A percentile compares a stretch with the other conserved stretches of the same genome.
These are phyloP conservation scores for Aspergillus bertholletiae DNA, from an alignment of 495 filamentous ascomycete genomes.

Conservation along the genomic window DNA sequence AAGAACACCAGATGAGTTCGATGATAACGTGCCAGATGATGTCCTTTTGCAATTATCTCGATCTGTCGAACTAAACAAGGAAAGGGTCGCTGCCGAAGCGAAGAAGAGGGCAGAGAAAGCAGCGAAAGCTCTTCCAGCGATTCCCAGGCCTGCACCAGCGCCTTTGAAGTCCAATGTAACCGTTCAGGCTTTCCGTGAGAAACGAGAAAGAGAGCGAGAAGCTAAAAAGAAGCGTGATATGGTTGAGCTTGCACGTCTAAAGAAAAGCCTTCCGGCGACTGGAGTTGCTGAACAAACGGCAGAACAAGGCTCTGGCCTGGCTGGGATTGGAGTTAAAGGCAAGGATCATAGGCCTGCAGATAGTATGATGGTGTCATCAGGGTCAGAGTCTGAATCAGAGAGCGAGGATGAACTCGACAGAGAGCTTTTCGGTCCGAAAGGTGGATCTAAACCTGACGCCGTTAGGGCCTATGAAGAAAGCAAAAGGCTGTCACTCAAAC, in stretches of 20 bases:
- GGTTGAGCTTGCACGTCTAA: conserved; percentile 61
- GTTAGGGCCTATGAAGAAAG: conserved; percentile 53
- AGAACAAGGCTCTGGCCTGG: conserved; percentile 75
- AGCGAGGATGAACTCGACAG: conserved; percentile 64
- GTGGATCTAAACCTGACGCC: conserved; percentile 40
- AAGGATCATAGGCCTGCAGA: conserved; percentile 75
- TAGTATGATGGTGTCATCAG: conserved; percentile 81
- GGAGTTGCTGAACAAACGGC: conserved; percentile 55
- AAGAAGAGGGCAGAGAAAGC: conserved; percentile 32
- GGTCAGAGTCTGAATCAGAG: conserved; percentile 71
- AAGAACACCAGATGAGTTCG: conserved; percentile 41
- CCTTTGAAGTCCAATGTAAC: conserved; percentile 35
- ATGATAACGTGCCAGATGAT: conserved; percentile 39
- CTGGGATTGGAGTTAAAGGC: conserved; percentile 70
- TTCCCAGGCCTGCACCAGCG: conserved; percentile 28
- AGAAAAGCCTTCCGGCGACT: conserved; percentile 48
- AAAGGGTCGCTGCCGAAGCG: conserved; percentile 33
- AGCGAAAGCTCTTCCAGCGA: conserved; percentile 33
- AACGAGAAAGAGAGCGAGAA: conserved; percentile 66
- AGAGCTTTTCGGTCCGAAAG: conserved; percentile 54
- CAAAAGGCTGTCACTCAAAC: conserved; percentile 47
- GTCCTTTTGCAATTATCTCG: conserved; percentile 42
- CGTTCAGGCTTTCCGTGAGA: conserved; percentile 58
- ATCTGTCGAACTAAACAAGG: conserved; percentile 48
- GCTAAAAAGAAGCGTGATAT: conserved; percentile 70